Conservation (phyloP, 495 filamentous ascomycete species). For the Cenococcum geophilum region DNA sequence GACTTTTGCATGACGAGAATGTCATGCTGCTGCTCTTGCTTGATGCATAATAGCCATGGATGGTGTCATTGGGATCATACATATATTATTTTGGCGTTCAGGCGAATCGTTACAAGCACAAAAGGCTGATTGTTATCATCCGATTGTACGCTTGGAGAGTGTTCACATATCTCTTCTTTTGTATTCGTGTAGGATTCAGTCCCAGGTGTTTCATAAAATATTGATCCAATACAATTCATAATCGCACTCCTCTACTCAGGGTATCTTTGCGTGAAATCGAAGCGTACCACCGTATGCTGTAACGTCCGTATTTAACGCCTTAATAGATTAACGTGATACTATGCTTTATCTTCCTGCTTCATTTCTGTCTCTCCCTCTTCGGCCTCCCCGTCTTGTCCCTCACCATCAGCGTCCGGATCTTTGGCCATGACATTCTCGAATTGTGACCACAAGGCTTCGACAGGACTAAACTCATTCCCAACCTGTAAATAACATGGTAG, state of each 20-base stretch:
- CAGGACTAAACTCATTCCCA: conserved; percentile 93
- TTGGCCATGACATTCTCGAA: conserved; percentile 95
- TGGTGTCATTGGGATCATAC: conserved; percentile 5
- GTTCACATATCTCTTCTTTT: background rate
- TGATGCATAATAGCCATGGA: conserved; percentile 7
- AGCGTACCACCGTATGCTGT: background rate
- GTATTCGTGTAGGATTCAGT: background rate
- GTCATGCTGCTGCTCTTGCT: conserved; percentile 2
- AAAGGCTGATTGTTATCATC: background rate
- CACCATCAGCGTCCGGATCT: conserved; percentile 42
- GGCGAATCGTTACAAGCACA: background rate
- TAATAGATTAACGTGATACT: background rate
- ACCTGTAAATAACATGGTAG: conserved; percentile 48
- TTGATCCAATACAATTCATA: background rate
- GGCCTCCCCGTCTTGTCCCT: conserved; percentile 31
- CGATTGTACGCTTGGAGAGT: background rate
- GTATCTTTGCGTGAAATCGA: conserved; percentile 1
- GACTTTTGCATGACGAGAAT: conserved; percentile 2
- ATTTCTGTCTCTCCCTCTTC: conserved; percentile 16
- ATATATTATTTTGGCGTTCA: conserved; percentile 7
- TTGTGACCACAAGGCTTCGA: conserved; percentile 92
- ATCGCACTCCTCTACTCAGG: background rate
- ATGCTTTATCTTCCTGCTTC: conserved; percentile 13
- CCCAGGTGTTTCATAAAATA: background rate
- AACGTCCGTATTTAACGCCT: background rate